phyloP scores from a whole-genome alignment of 179 eudicot species.

The Beta macrorhiza region DNA sequence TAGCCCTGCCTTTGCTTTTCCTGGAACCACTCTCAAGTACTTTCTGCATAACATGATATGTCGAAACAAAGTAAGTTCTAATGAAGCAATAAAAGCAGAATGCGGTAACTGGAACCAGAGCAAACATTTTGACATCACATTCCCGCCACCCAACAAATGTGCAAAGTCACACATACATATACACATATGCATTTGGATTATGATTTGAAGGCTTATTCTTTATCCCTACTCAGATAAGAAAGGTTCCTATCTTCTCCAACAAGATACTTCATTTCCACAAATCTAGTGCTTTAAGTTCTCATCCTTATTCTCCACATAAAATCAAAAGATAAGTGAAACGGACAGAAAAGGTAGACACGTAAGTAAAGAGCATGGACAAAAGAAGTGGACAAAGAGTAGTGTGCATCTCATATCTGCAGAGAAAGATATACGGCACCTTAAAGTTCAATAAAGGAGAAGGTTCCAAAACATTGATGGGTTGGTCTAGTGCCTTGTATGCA shows the following conservation, averaged over 20 bases:
- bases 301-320: not conserved
- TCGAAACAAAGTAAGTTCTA: not conserved
- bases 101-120: not conserved
- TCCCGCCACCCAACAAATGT: not conserved
- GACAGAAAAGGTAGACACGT: not conserved
- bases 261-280: slow-evolving; percentile 4
- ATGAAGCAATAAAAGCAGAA: not conserved
- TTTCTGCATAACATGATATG: slow-evolving; percentile 53
- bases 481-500: slow-evolving; percentile 94
- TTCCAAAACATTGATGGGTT: slow-evolving; percentile 80
- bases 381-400: not conserved
- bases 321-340: too few relatives aligned
- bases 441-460: slow-evolving; percentile 79
- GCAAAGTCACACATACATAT: not conserved
- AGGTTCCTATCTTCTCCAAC: not conserved
- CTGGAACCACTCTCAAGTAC: slow-evolving; percentile 77
- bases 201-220: not conserved
- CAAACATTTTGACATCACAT: slow-evolving; percentile 4
- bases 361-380: slow-evolving; percentile 5
- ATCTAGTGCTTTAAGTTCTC: not conserved
- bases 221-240: not conserved
- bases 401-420: not conserved
- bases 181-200: not conserved
- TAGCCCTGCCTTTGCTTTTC: slow-evolving; percentile 57
- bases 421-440: slow-evolving; percentile 57